Percentiles rank a stretch among this genome's conserved stretches.
Conservation (phyloP, 1,284 basidiomycete genomes). For the Cutaneotrichosporon cyanovorans region DNA sequence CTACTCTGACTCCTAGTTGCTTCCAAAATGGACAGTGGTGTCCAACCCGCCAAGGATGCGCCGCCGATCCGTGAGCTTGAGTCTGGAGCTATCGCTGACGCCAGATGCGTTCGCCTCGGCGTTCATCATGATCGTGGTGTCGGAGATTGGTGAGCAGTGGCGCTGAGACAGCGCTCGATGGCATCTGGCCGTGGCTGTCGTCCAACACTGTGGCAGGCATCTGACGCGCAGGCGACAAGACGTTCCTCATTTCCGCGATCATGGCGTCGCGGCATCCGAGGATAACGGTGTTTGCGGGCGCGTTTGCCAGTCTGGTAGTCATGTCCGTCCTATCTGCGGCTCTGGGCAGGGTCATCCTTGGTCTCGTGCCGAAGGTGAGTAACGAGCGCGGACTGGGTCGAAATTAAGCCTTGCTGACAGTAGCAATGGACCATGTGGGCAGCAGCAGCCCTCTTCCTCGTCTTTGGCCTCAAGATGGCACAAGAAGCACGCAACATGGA, state of each 20-base stretch:
- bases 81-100: slow-evolving; percentile 3
- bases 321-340: slow-evolving; percentile 89
- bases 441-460: slow-evolving; percentile 75
- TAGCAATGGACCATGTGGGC: slow-evolving; percentile 42
- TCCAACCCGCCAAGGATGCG: no score
- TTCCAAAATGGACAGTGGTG: no score
- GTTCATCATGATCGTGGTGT: slow-evolving; percentile 80
- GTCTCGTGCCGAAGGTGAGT: slow-evolving; percentile 62
- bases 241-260: slow-evolving; percentile 93
- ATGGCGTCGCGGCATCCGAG: slow-evolving; percentile 91
- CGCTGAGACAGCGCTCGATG: not conserved
- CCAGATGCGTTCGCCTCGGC: slow-evolving; percentile 59
- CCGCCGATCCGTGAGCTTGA: no score
- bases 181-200: no score
- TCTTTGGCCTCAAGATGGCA: slow-evolving; percentile 79
- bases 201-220: not conserved
- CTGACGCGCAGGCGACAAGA: slow-evolving; percentile 72
- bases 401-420: not conserved
- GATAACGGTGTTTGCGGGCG: slow-evolving; percentile 77
- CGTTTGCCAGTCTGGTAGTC: slow-evolving; percentile 75
- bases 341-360: slow-evolving; percentile 75
- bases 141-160: slow-evolving; percentile 55
- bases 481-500: slow-evolving; percentile 72
- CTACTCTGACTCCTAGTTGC: no score
- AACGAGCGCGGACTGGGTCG: not conserved